These are phyloP conservation scores for Globisporangium spinosum DNA, from an alignment of 352 stramenopile genomes.

Conservation along the genomic window DNA sequence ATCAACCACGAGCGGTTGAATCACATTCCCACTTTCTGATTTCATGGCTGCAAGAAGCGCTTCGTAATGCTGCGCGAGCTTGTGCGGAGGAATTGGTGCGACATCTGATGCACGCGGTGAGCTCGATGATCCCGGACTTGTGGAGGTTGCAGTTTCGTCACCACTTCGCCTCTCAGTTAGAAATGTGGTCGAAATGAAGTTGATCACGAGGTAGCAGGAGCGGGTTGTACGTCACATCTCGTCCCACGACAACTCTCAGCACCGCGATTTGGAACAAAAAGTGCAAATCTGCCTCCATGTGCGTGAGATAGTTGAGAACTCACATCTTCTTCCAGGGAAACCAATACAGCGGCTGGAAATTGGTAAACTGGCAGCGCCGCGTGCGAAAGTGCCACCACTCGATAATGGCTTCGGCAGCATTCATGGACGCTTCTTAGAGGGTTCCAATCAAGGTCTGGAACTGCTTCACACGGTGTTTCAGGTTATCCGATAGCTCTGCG, in stretches of 20 bases:
- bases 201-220: conserved; percentile 32
- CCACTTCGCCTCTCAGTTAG: conserved; percentile 31
- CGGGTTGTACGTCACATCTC: conserved; percentile 35
- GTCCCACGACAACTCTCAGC: conserved; percentile 32
- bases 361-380: conserved; percentile 27
- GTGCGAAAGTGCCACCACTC: conserved; percentile 39
- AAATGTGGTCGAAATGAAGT: conserved; percentile 43
- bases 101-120: background rate
- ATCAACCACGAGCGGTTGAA: background rate
- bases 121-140: background rate
- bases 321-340: conserved; percentile 41
- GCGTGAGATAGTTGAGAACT: conserved; percentile 44
- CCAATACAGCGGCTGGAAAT: conserved; percentile 39
- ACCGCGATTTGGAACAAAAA: conserved; percentile 36
- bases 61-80: conserved; percentile 7
- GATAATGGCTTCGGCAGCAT: conserved; percentile 37
- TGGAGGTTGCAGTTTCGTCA: background rate
- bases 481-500: conserved; percentile 22
- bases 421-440: conserved; percentile 32
- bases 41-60: conserved; percentile 1
- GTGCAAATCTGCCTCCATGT: conserved; percentile 39
- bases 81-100: background rate
- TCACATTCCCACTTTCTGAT: background rate
- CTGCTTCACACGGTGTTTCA: conserved; percentile 30
- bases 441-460: conserved; percentile 25